Conservation (phyloP, 768 basidiomycete species). For the Serendipita sp. region DNA sequence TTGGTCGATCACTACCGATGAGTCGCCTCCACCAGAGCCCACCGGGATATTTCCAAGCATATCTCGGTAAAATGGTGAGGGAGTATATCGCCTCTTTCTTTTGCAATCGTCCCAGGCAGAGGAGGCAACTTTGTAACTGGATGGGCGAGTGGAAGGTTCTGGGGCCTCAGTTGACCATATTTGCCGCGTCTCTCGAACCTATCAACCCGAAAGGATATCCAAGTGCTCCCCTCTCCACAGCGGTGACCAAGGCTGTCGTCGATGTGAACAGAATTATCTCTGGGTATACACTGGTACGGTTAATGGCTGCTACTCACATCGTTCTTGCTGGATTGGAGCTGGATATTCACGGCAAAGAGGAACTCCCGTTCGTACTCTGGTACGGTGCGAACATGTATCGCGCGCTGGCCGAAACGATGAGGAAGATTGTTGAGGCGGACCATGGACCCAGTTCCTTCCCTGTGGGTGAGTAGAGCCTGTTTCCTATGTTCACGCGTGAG, state of each 20-base stretch:
- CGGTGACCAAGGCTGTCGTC: conserved; percentile 13
- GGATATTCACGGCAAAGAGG: conserved; percentile 52
- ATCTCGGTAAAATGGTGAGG: not conserved
- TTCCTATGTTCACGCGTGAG: too few relatives aligned
- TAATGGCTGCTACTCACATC: conserved; percentile 48
- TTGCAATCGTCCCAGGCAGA: conserved; percentile 51
- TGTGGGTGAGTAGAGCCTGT: too few relatives aligned
- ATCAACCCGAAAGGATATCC: not conserved
- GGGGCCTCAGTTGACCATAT: not conserved
- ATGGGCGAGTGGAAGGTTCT: conserved; percentile 46
- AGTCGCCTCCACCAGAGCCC: not conserved
- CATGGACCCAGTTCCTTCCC: not conserved
- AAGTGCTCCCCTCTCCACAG: conserved; percentile 4
- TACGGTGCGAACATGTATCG: conserved; percentile 34
- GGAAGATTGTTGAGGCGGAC: not conserved
- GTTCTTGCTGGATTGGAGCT: conserved; percentile 63
- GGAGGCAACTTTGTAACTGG: conserved; percentile 48
- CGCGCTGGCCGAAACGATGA: not conserved
- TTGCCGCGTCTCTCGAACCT: conserved; percentile 1
- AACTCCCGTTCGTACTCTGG: conserved; percentile 65
- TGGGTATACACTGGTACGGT: conserved; percentile 30
- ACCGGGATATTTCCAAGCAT: not conserved
- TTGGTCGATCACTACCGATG: not conserved
- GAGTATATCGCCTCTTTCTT: conserved; percentile 46
- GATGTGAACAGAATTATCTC: conserved; percentile 6